Base-by-base conservation (phyloP, 306 rosid genomes). In the Dryas octopetala region DNA sequence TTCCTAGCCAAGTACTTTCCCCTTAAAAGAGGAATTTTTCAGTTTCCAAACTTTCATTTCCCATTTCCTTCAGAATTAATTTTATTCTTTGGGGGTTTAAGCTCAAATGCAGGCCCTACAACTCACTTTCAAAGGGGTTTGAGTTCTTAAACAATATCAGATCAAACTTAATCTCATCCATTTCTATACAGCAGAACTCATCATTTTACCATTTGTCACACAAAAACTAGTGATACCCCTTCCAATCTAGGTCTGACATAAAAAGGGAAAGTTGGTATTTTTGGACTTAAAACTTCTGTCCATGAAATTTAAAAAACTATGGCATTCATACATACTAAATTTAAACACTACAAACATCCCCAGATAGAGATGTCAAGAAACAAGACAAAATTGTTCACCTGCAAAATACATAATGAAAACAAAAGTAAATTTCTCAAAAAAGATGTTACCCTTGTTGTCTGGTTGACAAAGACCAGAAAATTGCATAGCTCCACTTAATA, bases 401-500 rank as follows among this genome's bases (percentile, higher is more conserved):
- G 50, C 19, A 12, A 55, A 59, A 58, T 9, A 7, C 5, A 59
- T 23, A 14, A 51, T 9, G 43, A 61, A 61, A 57, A 62, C 11
- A 19, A 44, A 54, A 52, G 10, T 9, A 62, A 63, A 23, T 12
- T 43, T 38, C 12, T 2, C 32, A 11, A 68, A 47, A 41, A 65
- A 80, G 52, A 65, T 4, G 12, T 10, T 84, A 93, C 98, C 97
- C 89, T 83, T 86, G 77, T 76, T 89, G 84, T 73, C 73, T 78
- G 13, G 91, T 68, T 68, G 95, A 93, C 68, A 83, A 71, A 12
- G 93, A 84, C 98, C 98, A 93, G 90, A 93, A 89, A 76, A 93
- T 85, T 12, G 93, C 97, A 82, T 90, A 93, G 82, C 95, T 93
- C 98, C 98, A 93, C 5, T 89, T 93, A 23, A 93, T 82, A 49